Conservation (phyloP, 2,329 filamentous ascomycete genomes). For the Westerdykella ornata region DNA sequence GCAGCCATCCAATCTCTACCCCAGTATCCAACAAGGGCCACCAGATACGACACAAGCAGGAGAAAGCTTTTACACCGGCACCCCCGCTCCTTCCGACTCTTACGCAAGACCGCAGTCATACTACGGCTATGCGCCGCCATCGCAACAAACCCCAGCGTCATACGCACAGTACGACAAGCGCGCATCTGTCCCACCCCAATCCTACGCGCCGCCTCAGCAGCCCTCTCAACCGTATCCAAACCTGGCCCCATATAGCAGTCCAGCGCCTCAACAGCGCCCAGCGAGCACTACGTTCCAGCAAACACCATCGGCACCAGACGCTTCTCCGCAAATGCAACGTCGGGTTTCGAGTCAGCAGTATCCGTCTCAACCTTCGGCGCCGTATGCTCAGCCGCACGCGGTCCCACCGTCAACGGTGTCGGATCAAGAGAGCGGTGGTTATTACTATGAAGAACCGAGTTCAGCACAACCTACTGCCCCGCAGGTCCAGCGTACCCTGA, state of each 20-base stretch:
- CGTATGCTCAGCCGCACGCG: slow-evolving; percentile 19
- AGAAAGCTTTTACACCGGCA: slow-evolving; percentile 78
- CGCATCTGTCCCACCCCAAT: slow-evolving; percentile 21
- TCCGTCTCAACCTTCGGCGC: slow-evolving; percentile 21
- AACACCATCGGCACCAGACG: slow-evolving; percentile 15
- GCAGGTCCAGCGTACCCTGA: slow-evolving; percentile 25
- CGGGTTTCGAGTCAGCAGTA: slow-evolving; percentile 31
- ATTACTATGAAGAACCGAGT: slow-evolving; percentile 30
- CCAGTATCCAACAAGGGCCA: slow-evolving; percentile 48
- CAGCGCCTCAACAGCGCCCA: slow-evolving; percentile 19
- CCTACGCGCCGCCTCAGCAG: slow-evolving; percentile 21
- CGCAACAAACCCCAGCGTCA: slow-evolving; percentile 40
- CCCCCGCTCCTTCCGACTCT: slow-evolving; percentile 45
- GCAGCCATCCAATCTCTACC: slow-evolving; percentile 58
- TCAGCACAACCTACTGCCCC: slow-evolving; percentile 18
- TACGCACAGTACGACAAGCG: slow-evolving; percentile 35
- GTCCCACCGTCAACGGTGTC: slow-evolving; percentile 27
- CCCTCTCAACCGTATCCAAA: slow-evolving; percentile 29
- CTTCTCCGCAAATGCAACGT: slow-evolving; percentile 35
- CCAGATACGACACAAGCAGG: slow-evolving; percentile 45
- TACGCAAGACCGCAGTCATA: slow-evolving; percentile 47
- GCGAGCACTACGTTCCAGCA: slow-evolving; percentile 23
- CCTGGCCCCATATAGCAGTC: slow-evolving; percentile 17
- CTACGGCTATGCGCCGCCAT: slow-evolving; percentile 42
- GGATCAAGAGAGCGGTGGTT: slow-evolving; percentile 29